Evolutionary conservation across 495 filamentous ascomycete species (phyloP), one percentile per base, ranked within the genome.

Genomic region (Trypethelium eluteriae): DNA sequence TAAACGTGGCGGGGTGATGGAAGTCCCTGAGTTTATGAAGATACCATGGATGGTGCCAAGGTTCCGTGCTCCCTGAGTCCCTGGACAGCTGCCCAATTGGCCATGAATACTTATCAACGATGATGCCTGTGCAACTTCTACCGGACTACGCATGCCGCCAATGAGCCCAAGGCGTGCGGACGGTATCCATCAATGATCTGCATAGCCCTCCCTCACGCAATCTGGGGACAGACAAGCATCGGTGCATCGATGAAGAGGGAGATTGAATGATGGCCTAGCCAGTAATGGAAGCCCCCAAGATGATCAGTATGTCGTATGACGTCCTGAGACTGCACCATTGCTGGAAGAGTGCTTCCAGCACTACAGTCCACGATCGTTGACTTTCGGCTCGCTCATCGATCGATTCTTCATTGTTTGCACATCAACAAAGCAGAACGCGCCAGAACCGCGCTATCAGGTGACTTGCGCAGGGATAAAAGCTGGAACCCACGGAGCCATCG

Each of bases 1-100:
- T 14, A 59, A 59, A 59, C 53, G 25, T 59, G 49, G 53, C 53
- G 53, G 53, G 32, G 53, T 32, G 10, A 3, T 4, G 36, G 25
- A 36, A 59, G 53, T 59, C 53, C 53, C 53, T 59, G 53, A 59
- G 36, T n/a, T 59, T 18, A 59, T 18, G 53, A 59, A 10, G 25
- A 59, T 18, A 2, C 6, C 6, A 14, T 44, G 41, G 41, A 7
- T 44, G 41, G 7, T 44, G 6, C 25, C 25, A 25, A 25, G 25
- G 25, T 25, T 25, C 25, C 25, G 25, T 25, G 25, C 25, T 25
- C 25, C 25, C 25, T 25, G 25, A 25, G 25, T 25, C 25, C 25
- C 25, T 25, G 25, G 25, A 25, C 25, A 25, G 25, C 25, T 44
- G 41, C 41, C 41, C 41, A 7, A 44, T 7, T 44, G 7, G 41